These are phyloP conservation scores for Coemansia furcata DNA, from an alignment of 192 early-diverging fungal species.

Conservation along the genomic window DNA sequence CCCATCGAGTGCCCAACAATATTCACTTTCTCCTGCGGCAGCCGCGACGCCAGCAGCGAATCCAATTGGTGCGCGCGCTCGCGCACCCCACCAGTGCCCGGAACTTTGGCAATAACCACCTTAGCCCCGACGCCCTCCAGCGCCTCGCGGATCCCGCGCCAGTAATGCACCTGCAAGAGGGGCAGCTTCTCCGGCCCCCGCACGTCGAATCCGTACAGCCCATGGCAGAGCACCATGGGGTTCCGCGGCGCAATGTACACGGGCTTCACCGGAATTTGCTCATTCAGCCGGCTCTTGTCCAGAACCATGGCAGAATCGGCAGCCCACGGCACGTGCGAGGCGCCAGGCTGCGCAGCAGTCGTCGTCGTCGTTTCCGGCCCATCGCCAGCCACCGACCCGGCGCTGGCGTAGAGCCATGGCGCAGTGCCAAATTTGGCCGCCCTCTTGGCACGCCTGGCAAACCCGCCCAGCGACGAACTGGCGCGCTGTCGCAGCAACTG, in stretches of 20 bases:
- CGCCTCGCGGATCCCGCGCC: constrained; percentile 77
- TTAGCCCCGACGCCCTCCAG: constrained; percentile 75
- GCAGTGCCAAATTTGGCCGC: constrained; percentile 27
- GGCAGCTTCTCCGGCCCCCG: constrained; percentile 74
- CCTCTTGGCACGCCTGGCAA: constrained; percentile 17
- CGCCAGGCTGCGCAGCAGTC: background rate
- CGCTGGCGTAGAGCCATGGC: constrained; percentile 38
- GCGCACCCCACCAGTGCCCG: constrained; percentile 67
- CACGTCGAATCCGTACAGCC: constrained; percentile 88
- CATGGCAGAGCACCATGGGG: constrained; percentile 87
- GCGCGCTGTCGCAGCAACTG: constrained; percentile 29
- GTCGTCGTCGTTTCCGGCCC: background rate
- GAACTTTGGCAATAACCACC: constrained; percentile 76
- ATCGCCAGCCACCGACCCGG: constrained; percentile 5
- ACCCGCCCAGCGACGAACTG: constrained; percentile 8
- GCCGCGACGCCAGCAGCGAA: constrained; percentile 58
- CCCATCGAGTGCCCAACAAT: constrained; percentile 96
- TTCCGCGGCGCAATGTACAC: constrained; percentile 72
- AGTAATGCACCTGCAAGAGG: constrained; percentile 82
- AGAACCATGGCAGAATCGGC: background rate
- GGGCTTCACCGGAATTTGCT: constrained; percentile 57
- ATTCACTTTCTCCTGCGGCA: constrained; percentile 60
- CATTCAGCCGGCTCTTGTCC: constrained; percentile 35
- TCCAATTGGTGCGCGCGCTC: constrained; percentile 78
- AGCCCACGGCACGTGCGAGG: background rate